Evolutionary conservation across 345 rosid species (phyloP).

Genomic region (Gossypium mustelinum): DNA sequence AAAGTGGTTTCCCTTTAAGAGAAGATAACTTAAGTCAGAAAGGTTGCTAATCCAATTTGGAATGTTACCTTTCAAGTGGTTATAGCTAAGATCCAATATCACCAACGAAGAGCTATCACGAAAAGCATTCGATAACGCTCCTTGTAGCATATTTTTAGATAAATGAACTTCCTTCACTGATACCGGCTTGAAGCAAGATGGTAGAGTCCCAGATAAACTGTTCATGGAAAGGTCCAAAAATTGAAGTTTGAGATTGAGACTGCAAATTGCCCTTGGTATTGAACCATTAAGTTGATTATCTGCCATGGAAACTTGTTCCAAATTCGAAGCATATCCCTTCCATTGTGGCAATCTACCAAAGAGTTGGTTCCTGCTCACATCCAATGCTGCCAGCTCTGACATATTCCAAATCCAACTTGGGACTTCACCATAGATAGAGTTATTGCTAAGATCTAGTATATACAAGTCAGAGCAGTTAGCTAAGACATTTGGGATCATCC

Average conservation of each 20-base stretch:
- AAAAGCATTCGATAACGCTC: neutral
- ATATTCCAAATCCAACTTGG: conserved; percentile 3
- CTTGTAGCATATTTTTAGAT: neutral
- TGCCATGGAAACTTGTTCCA: too few relatives aligned
- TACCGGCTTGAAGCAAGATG: neutral
- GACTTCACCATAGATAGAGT: conserved; percentile 7
- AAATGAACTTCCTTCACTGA: neutral
- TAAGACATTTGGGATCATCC: neutral
- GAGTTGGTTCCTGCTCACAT: too few relatives aligned
- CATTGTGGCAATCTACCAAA: too few relatives aligned
- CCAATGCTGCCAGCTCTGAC: too few relatives aligned
- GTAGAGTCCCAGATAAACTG: neutral
- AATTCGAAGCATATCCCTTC: too few relatives aligned
- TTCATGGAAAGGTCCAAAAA: too few relatives aligned
- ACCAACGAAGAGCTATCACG: neutral
- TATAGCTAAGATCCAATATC: conserved; percentile 10
- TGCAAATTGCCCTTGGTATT: too few relatives aligned
- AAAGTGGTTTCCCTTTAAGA: conserved; percentile 18
- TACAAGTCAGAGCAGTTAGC: neutral
- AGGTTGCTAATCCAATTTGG: neutral
- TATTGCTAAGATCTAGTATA: conserved; percentile 15
- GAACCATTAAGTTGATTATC: too few relatives aligned
- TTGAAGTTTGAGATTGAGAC: rapidly evolving
- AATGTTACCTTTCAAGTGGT: neutral
- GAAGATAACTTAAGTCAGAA: conserved; percentile 4